Evolutionary conservation across 2,329 filamentous ascomycete species (phyloP), one percentile per base, ranked within the genome.

Genomic region (Monosporascus sp.): DNA sequence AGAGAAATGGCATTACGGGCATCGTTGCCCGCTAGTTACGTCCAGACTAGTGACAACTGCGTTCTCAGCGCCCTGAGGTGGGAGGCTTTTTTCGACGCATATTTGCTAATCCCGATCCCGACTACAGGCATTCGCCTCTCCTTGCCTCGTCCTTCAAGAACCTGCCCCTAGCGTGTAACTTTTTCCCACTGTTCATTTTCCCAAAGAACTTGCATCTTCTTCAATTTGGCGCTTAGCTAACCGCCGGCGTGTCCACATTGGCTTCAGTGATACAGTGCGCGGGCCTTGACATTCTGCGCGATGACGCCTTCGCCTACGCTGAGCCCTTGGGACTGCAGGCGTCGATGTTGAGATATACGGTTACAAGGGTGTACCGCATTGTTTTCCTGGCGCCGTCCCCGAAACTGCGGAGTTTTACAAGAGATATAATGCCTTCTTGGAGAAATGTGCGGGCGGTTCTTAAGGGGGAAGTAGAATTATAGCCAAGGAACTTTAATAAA

Each of bases 251-350:
- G 31, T 14, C 11, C 11, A 35, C 31, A 4, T 5, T 35, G 31
- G 31, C 4, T 35, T 35, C 9, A 72, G 70, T 72, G 35, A 57
- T 74, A n/a, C 62, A 70, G 41, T 58, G 66, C 5, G 70, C 64
- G 3, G 71, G 70, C 7, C 59, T 61, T 18, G 72, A 74, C 52
- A 55, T 65, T 3, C 57, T 72, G n/a, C 64, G 71, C 17, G 72
- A 74, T 50, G 72, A 74, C 24, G 70, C 60, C 8, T 60, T 74
- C 31, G 72, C 70, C 2, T 72, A 71, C 47, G 70, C 67, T 6
- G 70, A 54, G 64, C 63, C 8, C 61, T 74, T 24, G 45, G 64
- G 48, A 59, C 57, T 0, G 69, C 67, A 6, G 69, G 69, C 24
- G 66, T 66, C 8, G 59, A 66, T 5, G 65, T 65, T 18, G 63